Conservation (phyloP, 2,329 filamentous ascomycete genomes). For the Penicillium sp. region DNA sequence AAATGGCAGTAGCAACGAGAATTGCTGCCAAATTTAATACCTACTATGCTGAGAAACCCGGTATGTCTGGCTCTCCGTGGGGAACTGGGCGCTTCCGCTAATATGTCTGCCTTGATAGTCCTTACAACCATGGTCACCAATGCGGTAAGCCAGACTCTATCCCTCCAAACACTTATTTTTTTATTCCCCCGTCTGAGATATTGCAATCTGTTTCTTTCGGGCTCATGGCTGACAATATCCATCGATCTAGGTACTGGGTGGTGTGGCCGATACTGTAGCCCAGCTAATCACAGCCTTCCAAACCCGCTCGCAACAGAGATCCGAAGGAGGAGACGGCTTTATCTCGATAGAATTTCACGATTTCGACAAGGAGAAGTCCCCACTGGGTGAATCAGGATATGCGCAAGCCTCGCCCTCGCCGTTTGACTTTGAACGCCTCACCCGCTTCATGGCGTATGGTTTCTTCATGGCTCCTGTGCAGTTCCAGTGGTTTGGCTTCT, state of each 20-base stretch:
- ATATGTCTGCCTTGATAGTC: conserved; percentile 55
- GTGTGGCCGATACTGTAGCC: conserved; percentile 93
- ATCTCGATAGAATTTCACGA: conserved; percentile 88
- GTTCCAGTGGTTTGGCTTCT: conserved; percentile 92
- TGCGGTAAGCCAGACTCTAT: conserved; percentile 62
- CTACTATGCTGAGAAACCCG: conserved; percentile 88
- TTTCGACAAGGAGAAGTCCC: conserved; percentile 77
- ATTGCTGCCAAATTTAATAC: conserved; percentile 86
- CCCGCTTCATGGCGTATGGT: conserved; percentile 95
- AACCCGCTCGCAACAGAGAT: conserved; percentile 62
- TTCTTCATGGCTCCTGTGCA: conserved; percentile 95
- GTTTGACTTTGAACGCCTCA: conserved; percentile 94
- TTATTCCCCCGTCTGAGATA: neutral
- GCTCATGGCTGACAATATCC: neutral
- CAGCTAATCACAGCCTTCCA: conserved; percentile 83
- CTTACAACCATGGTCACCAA: conserved; percentile 99
- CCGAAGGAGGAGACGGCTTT: conserved; percentile 65
- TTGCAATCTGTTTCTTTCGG: neutral
- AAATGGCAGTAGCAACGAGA: conserved; percentile 84
- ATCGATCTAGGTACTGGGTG: conserved; percentile 70
- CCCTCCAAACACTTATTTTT: too few species aligned
- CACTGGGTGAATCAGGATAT: conserved; percentile 68
- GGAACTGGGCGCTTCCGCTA: conserved; percentile 14
- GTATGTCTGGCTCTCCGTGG: conserved; percentile 54
- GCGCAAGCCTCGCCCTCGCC: conserved; percentile 69